phyloP scores from a whole-genome alignment of 306 rosid genomes.

The Pterocarpus macrocarpus region DNA sequence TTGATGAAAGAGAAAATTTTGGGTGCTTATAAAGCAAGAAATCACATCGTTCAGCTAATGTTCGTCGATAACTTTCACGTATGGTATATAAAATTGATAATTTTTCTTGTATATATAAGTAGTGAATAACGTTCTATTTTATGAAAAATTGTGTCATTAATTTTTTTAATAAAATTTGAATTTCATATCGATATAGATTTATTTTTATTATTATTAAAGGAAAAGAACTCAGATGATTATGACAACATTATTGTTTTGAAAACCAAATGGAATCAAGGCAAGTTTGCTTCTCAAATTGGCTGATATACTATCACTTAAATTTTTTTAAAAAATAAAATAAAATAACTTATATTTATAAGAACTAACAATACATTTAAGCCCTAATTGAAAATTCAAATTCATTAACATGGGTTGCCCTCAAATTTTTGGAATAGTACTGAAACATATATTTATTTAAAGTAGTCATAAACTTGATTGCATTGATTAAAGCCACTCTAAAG shows the following conservation, averaged over 20 bases:
- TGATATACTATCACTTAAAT: too few species aligned
- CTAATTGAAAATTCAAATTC: too few species aligned
- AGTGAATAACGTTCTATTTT: neutral
- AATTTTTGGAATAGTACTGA: neutral
- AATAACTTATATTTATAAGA: too few species aligned
- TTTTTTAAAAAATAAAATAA: too few species aligned
- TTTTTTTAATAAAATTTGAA: neutral
- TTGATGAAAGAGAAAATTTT: neutral
- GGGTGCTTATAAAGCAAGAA: neutral
- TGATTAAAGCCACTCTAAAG: neutral
- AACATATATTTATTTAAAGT: neutral
- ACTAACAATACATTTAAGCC: too few species aligned
- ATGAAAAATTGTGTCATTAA: neutral
- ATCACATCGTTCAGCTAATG: neutral
- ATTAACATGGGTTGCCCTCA: too few species aligned
- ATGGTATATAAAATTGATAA: constrained; percentile 8
- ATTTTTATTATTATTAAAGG: neutral
- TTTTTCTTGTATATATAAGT: neutral
- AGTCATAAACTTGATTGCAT: neutral
- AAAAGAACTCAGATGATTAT: neutral
- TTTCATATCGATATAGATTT: neutral
- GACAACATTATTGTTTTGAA: neutral
- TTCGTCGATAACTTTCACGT: neutral
- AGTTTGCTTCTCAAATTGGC: too few species aligned
- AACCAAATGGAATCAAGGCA: neutral